Percentiles rank a stretch among this genome's conserved stretches.
Conservation (phyloP, 139 green algal species). For the Desmodesmus armatus region DNA sequence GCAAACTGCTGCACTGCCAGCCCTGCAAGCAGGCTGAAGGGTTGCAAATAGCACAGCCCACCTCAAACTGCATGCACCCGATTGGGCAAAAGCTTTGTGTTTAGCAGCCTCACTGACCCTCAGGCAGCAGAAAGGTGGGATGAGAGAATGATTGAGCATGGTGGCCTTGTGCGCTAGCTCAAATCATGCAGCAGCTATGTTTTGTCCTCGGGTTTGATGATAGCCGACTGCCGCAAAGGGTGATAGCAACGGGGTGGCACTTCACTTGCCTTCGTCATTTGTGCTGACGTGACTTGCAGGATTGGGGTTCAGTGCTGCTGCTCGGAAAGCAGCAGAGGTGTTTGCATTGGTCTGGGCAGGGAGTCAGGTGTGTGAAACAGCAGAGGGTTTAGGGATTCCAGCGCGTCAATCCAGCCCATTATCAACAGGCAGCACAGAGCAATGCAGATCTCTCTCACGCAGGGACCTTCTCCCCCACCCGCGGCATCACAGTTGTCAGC, state of each 20-base stretch:
- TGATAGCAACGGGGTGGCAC: too few relatives aligned
- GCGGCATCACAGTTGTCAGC: not conserved
- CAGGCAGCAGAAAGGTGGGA: too few relatives aligned
- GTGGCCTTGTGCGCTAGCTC: not conserved
- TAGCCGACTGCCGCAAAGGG: too few relatives aligned
- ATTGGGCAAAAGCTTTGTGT: too few relatives aligned
- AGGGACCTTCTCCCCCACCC: not conserved
- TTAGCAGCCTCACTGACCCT: too few relatives aligned
- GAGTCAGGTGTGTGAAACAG: slow-evolving; percentile 32
- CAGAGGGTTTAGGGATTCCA: too few relatives aligned
- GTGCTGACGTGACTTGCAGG: slow-evolving; percentile 5
- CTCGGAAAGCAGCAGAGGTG: slow-evolving; percentile 22
- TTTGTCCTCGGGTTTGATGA: too few relatives aligned
- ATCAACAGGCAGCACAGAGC: not conserved
- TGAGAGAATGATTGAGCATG: too few relatives aligned
- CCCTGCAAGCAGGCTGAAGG: not conserved
- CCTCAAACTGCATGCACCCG: too few relatives aligned
- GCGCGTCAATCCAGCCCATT: too few relatives aligned
- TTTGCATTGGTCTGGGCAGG: slow-evolving; percentile 39
- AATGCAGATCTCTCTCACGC: not conserved
- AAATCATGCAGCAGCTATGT: too few relatives aligned
- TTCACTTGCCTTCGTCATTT: not conserved
- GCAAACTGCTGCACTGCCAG: not conserved
- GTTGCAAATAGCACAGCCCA: too few relatives aligned
- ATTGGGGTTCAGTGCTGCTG: not conserved